A percentile compares a stretch with the other conserved stretches of the same genome.
Evolutionary conservation across 805 yeast species (phyloP).

Genomic region (Schizosaccharomyces osmophilus): DNA sequence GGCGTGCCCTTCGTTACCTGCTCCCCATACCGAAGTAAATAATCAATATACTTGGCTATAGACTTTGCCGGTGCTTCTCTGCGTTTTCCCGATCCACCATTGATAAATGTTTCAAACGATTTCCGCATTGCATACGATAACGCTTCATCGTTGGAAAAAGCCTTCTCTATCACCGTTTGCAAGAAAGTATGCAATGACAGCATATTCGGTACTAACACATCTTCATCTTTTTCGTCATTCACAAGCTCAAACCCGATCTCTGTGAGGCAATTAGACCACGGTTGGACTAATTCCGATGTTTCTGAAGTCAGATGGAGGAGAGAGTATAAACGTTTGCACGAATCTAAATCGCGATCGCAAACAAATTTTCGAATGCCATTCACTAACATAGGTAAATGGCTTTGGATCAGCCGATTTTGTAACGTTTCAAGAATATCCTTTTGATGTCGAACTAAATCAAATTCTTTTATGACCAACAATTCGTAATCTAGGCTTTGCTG

Average conservation of each 20-base stretch:
- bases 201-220: not conserved
- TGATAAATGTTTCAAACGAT: slow-evolving; percentile 8
- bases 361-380: not conserved
- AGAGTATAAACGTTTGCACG: not conserved
- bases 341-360: not conserved
- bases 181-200: not conserved
- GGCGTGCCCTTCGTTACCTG: slow-evolving; percentile 11
- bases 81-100: slow-evolving; percentile 5
- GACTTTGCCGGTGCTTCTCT: slow-evolving; percentile 11
- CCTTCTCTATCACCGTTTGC: not conserved
- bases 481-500: not conserved
- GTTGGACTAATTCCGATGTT: not conserved
- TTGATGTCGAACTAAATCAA: not conserved
- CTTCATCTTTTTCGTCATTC: not conserved
- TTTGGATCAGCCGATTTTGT: not conserved
- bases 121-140: slow-evolving; percentile 7
- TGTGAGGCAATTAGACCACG: not conserved
- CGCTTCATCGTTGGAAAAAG: slow-evolving; percentile 6
- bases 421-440: not conserved
- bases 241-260: not conserved
- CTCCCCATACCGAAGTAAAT: slow-evolving; percentile 11
- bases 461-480: not conserved
- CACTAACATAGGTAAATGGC: not conserved
- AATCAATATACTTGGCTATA: slow-evolving; percentile 13
- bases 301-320: not conserved